These are phyloP conservation scores for Acanthamoeba divionensis DNA, from an alignment of 208 protist genomes.

Conservation along the genomic window DNA sequence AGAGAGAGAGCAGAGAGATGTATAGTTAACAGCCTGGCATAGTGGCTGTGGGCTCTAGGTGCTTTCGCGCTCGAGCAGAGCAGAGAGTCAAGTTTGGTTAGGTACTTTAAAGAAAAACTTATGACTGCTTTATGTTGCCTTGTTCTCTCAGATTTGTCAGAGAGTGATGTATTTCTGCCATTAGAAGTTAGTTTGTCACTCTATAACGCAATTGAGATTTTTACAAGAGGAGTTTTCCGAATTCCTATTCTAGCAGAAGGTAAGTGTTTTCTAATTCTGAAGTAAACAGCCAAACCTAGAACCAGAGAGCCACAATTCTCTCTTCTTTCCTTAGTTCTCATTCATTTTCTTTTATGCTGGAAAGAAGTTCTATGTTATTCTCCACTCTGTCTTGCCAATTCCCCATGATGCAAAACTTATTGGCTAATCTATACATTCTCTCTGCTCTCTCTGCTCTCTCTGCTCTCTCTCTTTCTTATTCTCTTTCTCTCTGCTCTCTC, in stretches of 20 bases:
- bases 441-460: no score
- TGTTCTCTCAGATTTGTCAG: not conserved
- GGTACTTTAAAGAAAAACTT: no score
- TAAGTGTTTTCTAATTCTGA: no score
- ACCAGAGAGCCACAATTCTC: not conserved
- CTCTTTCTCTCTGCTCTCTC: not conserved
- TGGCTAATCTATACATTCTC: no score
- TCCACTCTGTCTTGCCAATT: no score
- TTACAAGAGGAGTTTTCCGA: slow-evolving; percentile 14
- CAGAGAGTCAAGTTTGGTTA: no score
- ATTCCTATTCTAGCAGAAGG: not conserved
- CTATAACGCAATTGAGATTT: not conserved
- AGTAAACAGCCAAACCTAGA: no score
- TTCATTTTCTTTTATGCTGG: not conserved
- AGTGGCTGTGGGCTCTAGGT: no score
- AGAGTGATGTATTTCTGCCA: slow-evolving; percentile 22
- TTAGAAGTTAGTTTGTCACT: not conserved
- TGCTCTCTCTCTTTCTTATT: not conserved
- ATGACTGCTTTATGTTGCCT: not conserved
- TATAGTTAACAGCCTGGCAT: no score
- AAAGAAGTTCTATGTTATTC: not conserved
- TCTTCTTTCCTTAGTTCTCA: not conserved
- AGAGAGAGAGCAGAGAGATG: no score
- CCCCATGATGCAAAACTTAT: no score
- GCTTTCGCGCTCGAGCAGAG: no score